Base-by-base conservation (phyloP, 2,329 filamentous ascomycete genomes). In the Aspergillus sp. region DNA sequence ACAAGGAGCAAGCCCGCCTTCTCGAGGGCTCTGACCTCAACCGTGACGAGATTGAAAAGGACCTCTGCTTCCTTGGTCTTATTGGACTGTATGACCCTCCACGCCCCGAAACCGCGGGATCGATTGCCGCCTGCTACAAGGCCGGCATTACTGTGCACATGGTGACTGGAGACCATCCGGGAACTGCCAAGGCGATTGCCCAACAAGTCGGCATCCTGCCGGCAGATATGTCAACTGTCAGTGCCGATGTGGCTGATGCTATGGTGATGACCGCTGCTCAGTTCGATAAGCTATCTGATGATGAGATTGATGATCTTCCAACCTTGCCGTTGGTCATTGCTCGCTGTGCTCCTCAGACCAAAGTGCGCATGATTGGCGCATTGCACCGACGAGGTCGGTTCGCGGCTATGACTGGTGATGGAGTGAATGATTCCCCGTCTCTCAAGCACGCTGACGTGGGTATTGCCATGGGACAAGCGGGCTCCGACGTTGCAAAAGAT, bases 361-460 rank as follows among this genome's bases (percentile, higher is more conserved):
- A 59, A 53, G 57, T 59, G 3, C 28, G 57, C 50, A 59, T 59
- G 57, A 93, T 96, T 56, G 90, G 92, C 38, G 78, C 77, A 1
- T 61, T 80, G 41, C 77, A 79, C 54, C 71, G 77, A 22, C 87
- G 91, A 43, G 85, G 87, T 15, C 84, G 84, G 8, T 94, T 91
- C 75, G 91, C 89, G 72, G 92, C 91, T 58, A 95, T 96, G 91
- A 96, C 92, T 28, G 92, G 92, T 67, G 92, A 96, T 66, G 92
- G 92, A 55, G 92, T 95, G 65, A 96, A 96, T 71, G 92, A 96
- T 73, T 91, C 91, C 3, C 92, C 92, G 0, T 93, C 91, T 23
- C 57, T 96, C 38, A 92, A 92, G 66, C 85, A 86, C 28, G 90
- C 91, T 4, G 92, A 96, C 72, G 91, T 96, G 13, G 92, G 91